Percentiles rank a stretch among this genome's conserved stretches.
phyloP scores from a whole-genome alignment of 345 rosid species.

The Conringia planisiliqua region DNA sequence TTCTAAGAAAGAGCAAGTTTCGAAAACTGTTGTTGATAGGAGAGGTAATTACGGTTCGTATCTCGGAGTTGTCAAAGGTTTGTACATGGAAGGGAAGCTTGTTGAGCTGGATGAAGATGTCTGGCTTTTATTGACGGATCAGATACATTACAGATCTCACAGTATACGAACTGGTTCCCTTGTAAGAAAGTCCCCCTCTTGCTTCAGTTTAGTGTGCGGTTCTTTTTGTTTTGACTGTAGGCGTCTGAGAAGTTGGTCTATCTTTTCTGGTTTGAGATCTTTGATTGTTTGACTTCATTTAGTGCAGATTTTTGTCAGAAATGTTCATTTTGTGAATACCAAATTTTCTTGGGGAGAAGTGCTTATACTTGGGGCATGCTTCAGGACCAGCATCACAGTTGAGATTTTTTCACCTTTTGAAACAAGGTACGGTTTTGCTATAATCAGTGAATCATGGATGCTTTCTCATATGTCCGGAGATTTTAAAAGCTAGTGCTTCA shows the following conservation, averaged over 20 bases:
- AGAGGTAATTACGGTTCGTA: slow-evolving; percentile 55
- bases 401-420: slow-evolving; percentile 75
- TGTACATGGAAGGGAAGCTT: slow-evolving; percentile 75
- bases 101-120: slow-evolving; percentile 80
- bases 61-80: slow-evolving; percentile 60
- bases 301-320: slow-evolving; percentile 57
- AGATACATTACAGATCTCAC: slow-evolving; percentile 48
- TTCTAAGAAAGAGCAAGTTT: slow-evolving; percentile 30
- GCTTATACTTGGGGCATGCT: slow-evolving; percentile 81
- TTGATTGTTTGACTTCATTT: slow-evolving; percentile 14
- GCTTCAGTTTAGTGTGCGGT: not conserved
- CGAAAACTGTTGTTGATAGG: slow-evolving; percentile 33
- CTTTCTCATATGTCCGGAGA: not conserved
- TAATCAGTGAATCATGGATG: not conserved
- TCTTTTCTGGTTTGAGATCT: slow-evolving; percentile 19
- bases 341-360: slow-evolving; percentile 62
- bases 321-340: slow-evolving; percentile 78
- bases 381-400: slow-evolving; percentile 60
- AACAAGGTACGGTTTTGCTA: slow-evolving; percentile 49
- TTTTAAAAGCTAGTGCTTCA: slow-evolving; percentile 37
- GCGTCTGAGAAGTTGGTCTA: slow-evolving; percentile 8
- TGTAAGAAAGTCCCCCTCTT: slow-evolving; percentile 47
- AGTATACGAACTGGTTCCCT: slow-evolving; percentile 70
- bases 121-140: slow-evolving; percentile 80
- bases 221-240: not conserved